Evolutionary conservation across 140 eudicot species (phyloP), one percentile per base, ranked within the genome.

Genomic region (Anethum foeniculum): DNA sequence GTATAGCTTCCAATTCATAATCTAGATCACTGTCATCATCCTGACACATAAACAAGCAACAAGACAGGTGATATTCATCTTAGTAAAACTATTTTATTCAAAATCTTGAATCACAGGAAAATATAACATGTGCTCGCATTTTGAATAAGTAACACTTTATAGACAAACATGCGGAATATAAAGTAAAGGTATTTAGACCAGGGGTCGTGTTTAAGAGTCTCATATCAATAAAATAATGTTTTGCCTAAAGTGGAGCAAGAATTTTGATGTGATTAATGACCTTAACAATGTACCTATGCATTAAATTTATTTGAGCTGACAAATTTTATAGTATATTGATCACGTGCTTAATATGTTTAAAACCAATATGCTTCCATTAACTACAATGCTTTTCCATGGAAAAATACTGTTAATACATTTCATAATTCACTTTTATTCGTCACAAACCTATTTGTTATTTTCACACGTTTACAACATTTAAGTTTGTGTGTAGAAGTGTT

Each of bases 1-100:
- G 98, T 68, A 89, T 86, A 68, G 94, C 89, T 85, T 94, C 97
- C 80, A 89, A 77, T 80, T 94, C 97, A 86, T 77, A 86, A 78
- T 94, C 98, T 39, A 94, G 84, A 85, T 94, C 97, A 89, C 98
- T 94, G 76, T 90, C 98, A 82, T 90, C 97, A 86, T 92, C 97
- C 98, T 94, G 87, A 80, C 79, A 80, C 1, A 11, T 7, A 8
- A 54, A 54, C 19, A 18, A 62, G 34, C 69, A 25, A 62, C 36
- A 62, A 25, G 7, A 62, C 13, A 25, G 69, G 30, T 0, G 14
- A 60, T 60, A 10, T 62, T 62, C 34, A 62, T 62, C 36, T 25
- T 62, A 62, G 69, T 62, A 25, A 25, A 62, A 11, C 34, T 21
- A 56, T 6, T 56, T 18, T 9, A n/a, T 6, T 58, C 23, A 13